Base-by-base conservation (phyloP, 2,329 filamentous ascomycete genomes). In the Lachnellula arida region DNA sequence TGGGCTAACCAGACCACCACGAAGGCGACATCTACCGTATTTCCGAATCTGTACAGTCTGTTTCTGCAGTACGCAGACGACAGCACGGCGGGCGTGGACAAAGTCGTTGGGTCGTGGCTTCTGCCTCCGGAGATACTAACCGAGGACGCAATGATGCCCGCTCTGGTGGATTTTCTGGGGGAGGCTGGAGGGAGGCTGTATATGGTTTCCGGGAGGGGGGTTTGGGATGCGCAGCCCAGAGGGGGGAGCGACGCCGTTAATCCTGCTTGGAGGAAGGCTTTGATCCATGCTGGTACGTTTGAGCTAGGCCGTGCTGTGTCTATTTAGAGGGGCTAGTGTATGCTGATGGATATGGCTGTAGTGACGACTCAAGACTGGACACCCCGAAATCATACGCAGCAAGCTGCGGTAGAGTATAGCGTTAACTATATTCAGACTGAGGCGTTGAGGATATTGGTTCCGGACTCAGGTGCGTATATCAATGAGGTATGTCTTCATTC, bases 241-340 rank as follows among this genome's bases (percentile, higher is more conserved):
- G 77, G 77, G 0, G 76, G 76, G 0, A 68, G 74, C 48, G 75
- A 78, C 22, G 69, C 78, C 0, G 72, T 79, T 2, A 74, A 76
- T 34, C 80, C 80, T 0, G 76, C 78, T 0, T 84, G 78, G 78
- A 71, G 81, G 15, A 74, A 63, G 14, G 70, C 76, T 0, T 71
- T 73, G 14, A 65, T 74, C 1, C 76, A 76, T 39, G 59, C 65
- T 42, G 46, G 55, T 68, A 0, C 62, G 77, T 75, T 65, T 65
- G 72, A 32, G 14, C 12, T 28, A 28, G 25, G 25, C 25, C 7
- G 25, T 28, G 25, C 7, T 28, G 25, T 54, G 6, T 39, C 42
- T 6, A 14, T 49, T n/a, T n/a, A 2, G 8, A 17, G 6, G n/a
- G 9, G 6, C 15, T 28, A 28, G 4, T 28, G 5, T 9, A 23